Conservation (phyloP, 2,329 filamentous ascomycete genomes). For the Elsinoe perseae region DNA sequence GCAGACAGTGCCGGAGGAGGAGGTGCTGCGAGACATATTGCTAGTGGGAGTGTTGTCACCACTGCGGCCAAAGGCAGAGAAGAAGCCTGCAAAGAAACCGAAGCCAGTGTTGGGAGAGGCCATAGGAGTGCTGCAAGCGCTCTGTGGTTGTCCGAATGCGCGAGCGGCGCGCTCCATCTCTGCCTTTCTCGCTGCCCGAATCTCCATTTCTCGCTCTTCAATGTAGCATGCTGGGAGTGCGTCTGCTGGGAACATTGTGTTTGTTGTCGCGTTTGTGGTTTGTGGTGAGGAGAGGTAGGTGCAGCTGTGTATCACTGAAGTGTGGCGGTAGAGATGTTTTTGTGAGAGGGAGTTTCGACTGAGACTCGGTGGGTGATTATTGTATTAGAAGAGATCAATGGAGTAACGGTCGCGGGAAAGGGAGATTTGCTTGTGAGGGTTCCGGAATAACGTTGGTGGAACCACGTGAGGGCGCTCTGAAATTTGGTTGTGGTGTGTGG, state of each 20-base stretch:
- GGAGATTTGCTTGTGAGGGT: slow-evolving; percentile 94
- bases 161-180: slow-evolving; percentile 13
- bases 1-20: slow-evolving; percentile 10
- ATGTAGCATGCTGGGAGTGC: slow-evolving; percentile 26
- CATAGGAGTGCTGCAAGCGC: slow-evolving; percentile 15
- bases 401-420: neutral
- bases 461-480: slow-evolving; percentile 9
- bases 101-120: slow-evolving; percentile 2
- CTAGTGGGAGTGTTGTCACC: slow-evolving; percentile 8
- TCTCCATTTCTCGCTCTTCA: slow-evolving; percentile 25
- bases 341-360: slow-evolving; percentile 3
- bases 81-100: slow-evolving; percentile 13
- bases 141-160: slow-evolving; percentile 8
- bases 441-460: slow-evolving; percentile 54
- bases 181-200: slow-evolving; percentile 9
- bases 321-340: neutral
- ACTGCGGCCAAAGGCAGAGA: slow-evolving; percentile 15
- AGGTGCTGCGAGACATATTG: slow-evolving; percentile 16
- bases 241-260: slow-evolving; percentile 29
- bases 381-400: slow-evolving; percentile 8
- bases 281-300: neutral
- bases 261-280: neutral
- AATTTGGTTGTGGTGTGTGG: neutral
- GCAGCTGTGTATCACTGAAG: neutral
- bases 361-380: neutral